Base-by-base conservation (phyloP, 495 filamentous ascomycete species). In the Penicillium canariense region DNA sequence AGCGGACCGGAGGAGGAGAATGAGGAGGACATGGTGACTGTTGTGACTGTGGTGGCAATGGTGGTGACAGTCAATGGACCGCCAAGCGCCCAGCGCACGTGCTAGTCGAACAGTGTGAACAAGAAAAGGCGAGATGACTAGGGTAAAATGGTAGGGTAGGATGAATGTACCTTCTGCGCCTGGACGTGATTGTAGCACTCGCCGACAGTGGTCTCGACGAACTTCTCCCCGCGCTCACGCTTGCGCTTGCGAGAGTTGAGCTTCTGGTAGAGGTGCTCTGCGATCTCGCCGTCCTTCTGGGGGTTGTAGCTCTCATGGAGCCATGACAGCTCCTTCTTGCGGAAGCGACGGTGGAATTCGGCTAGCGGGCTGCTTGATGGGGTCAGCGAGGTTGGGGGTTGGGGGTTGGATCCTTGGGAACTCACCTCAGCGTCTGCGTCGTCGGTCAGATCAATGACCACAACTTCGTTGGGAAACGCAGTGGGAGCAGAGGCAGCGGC, bases 361-460 rank as follows among this genome's bases (percentile, higher is more conserved):
- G 22, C 46, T 7, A 54, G 35, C 15, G 10, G 27, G 55, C 20
- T 31, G 23, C 17, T 7, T 5, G 26, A 23, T 5, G 26, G 9
- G 17, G 46, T 48, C 46, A 48, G 46, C 46, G 18, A 17, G 30
- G 49, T 38, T 39, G 9, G 5, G 20, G 18, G n/a, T 17, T 34
- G 48, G 14, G 40, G 0, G 1, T 27, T 39, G 43, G 31, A 35
- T 44, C 47, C 48, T 46, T 44, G 54, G 46, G 38, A 11, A 51
- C 55, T 58, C 44, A 58, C 50, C 8, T 42, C 28, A 9, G 35
- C 38, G 27, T 38, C 27, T 46, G 28, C 18, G 20, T 40, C 40
- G 32, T 44, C 42, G 18, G 55, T 58, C 55, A 58, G 44, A 48
- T 58, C 55, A 15, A 58, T 53, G 12, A 53, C 43, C 10, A 22